These are phyloP conservation scores for Hydnomerulius pinastri DNA, from an alignment of 768 basidiomycete genomes.

Conservation along the genomic window DNA sequence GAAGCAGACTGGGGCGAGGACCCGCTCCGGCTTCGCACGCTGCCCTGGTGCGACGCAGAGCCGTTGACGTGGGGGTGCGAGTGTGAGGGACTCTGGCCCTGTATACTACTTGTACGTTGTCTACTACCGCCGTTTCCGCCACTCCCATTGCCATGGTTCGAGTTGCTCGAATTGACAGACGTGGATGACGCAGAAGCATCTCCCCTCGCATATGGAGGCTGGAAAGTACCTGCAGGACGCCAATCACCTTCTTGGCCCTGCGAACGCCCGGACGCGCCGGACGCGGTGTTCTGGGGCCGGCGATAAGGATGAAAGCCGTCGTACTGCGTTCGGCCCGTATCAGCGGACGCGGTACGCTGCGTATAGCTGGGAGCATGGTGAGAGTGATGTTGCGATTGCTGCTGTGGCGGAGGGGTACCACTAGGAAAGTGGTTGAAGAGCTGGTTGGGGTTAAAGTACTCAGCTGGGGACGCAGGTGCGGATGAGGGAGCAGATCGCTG, in stretches of 20 bases:
- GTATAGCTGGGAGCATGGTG: slow-evolving; percentile 36
- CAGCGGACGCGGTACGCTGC: slow-evolving; percentile 39
- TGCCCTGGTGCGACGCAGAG: slow-evolving; percentile 32
- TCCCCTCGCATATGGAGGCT: slow-evolving; percentile 77
- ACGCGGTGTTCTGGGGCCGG: slow-evolving; percentile 47
- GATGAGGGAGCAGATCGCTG: slow-evolving; percentile 44
- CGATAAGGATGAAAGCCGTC: slow-evolving; percentile 83
- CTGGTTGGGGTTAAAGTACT: slow-evolving; percentile 62
- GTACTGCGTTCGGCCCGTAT: slow-evolving; percentile 30
- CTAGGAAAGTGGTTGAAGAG: slow-evolving; percentile 70
- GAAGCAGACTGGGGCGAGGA: slow-evolving; percentile 30
- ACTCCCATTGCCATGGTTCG: slow-evolving; percentile 27
- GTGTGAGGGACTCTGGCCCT: slow-evolving; percentile 64
- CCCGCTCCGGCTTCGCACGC: slow-evolving; percentile 39
- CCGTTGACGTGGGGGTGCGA: slow-evolving; percentile 33
- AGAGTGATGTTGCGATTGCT: slow-evolving; percentile 33
- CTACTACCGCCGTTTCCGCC: slow-evolving; percentile 45
- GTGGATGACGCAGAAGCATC: slow-evolving; percentile 81
- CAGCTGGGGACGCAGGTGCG: slow-evolving; percentile 42
- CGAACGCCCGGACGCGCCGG: slow-evolving; percentile 34
- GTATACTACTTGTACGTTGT: slow-evolving; percentile 71
- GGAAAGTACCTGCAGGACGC: slow-evolving; percentile 51
- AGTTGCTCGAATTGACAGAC: slow-evolving; percentile 69
- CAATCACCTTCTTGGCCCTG: slow-evolving; percentile 43
- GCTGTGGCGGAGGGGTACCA: slow-evolving; percentile 68